Conservation (phyloP, 352 stramenopile genomes). For the Globisporangium perplexum region DNA sequence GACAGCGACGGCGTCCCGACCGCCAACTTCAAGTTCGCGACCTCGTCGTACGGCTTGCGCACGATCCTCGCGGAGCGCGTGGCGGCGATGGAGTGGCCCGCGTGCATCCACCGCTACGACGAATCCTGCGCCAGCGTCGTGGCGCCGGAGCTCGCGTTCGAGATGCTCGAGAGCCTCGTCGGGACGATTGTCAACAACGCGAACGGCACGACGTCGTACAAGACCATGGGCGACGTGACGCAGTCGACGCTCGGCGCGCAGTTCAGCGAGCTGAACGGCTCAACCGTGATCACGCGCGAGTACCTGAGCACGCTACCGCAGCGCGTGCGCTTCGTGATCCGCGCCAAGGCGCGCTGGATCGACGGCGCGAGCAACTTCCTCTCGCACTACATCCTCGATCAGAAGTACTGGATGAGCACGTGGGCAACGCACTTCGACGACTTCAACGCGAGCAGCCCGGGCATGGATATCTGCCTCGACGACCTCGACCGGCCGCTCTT, state of each 20-base stretch:
- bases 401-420: slow-evolving; percentile 54
- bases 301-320: slow-evolving; percentile 38
- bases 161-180: slow-evolving; percentile 39
- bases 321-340: slow-evolving; percentile 40
- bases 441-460: slow-evolving; percentile 18
- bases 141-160: slow-evolving; percentile 21
- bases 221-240: slow-evolving; percentile 36
- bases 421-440: slow-evolving; percentile 41
- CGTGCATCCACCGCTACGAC: slow-evolving; percentile 22
- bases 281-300: slow-evolving; percentile 28
- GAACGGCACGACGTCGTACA: slow-evolving; percentile 44
- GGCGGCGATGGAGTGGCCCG: slow-evolving; percentile 19
- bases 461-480: slow-evolving; percentile 45
- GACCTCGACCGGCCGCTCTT: slow-evolving; percentile 48
- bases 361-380: slow-evolving; percentile 42
- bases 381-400: slow-evolving; percentile 42
- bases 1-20: slow-evolving; percentile 12
- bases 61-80: slow-evolving; percentile 25
- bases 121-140: slow-evolving; percentile 19
- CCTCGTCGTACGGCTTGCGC: slow-evolving; percentile 41
- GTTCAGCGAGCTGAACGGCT: slow-evolving; percentile 7
- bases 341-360: slow-evolving; percentile 43
- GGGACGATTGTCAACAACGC: slow-evolving; percentile 29
- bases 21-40: slow-evolving; percentile 34
- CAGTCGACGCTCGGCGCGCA: slow-evolving; percentile 18